Conservation (phyloP, 2,329 filamentous ascomycete species). For the Cylindrodendrum hubeiense region DNA sequence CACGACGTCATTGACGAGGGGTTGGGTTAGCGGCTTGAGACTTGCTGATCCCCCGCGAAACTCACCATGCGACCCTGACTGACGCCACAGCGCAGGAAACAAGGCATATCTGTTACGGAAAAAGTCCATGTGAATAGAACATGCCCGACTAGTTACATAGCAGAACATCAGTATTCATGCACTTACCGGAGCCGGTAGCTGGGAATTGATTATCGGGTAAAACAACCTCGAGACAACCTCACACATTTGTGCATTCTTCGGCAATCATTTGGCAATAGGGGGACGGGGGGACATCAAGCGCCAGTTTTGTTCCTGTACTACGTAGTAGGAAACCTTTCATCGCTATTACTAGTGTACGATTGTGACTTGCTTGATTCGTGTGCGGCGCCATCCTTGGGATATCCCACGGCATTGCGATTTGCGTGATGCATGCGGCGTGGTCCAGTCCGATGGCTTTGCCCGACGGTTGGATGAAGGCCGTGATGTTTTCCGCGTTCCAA, state of each 20-base stretch:
- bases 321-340: no score
- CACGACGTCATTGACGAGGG: slow-evolving; percentile 5
- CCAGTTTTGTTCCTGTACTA: background rate
- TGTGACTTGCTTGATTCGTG: background rate
- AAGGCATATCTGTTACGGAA: background rate
- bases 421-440: background rate
- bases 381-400: background rate
- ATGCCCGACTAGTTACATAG: background rate
- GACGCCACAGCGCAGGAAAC: background rate
- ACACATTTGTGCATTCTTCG: background rate
- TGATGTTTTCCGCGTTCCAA: background rate
- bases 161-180: background rate
- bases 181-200: no score
- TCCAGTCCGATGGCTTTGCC: background rate
- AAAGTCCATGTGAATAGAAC: no score
- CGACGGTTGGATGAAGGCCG: background rate
- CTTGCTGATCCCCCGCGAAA: background rate
- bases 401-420: background rate
- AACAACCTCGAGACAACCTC: background rate
- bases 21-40: background rate
- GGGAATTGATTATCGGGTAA: background rate
- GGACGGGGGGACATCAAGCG: background rate
- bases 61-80: background rate
- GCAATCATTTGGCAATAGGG: background rate
- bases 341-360: background rate